Percentiles rank a stretch among this genome's conserved stretches.
phyloP scores from a whole-genome alignment of 306 rosid genomes.

The Dryas drummondii region DNA sequence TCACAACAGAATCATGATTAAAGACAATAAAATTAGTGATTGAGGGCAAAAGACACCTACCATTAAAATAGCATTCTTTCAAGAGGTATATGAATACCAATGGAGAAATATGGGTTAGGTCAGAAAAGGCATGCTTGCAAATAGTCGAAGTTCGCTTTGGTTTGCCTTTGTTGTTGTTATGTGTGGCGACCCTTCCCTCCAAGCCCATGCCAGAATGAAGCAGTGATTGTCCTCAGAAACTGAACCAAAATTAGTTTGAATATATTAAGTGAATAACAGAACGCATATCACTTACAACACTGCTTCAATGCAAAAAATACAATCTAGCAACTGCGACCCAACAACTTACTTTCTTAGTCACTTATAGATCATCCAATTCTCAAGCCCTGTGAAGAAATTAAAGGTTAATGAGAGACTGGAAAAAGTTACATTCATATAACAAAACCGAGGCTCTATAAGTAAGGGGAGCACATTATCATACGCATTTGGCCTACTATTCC shows the following conservation, averaged over 20 bases:
- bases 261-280: background rate
- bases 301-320: background rate
- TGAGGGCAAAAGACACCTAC: constrained; percentile 43
- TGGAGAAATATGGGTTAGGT: constrained; percentile 67
- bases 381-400: background rate
- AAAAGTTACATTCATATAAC: background rate
- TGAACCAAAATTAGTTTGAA: constrained; percentile 14
- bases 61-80: constrained; percentile 73
- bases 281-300: background rate
- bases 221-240: constrained; percentile 14
- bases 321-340: constrained; percentile 18
- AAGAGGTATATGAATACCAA: constrained; percentile 74
- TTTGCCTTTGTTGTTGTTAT: constrained; percentile 27
- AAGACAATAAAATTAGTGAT: constrained; percentile 12
- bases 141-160: constrained; percentile 36
- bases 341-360: constrained; percentile 1
- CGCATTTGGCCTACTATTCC: background rate
- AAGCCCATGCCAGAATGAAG: constrained; percentile 50
- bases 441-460: background rate
- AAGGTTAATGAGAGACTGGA: background rate
- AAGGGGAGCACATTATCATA: background rate
- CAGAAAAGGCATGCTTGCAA: constrained; percentile 64
- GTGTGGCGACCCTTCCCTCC: constrained; percentile 42
- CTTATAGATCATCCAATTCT: background rate
- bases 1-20: constrained; percentile 4